phyloP scores from a whole-genome alignment of 768 basidiomycete genomes.

The Russula lepida region DNA sequence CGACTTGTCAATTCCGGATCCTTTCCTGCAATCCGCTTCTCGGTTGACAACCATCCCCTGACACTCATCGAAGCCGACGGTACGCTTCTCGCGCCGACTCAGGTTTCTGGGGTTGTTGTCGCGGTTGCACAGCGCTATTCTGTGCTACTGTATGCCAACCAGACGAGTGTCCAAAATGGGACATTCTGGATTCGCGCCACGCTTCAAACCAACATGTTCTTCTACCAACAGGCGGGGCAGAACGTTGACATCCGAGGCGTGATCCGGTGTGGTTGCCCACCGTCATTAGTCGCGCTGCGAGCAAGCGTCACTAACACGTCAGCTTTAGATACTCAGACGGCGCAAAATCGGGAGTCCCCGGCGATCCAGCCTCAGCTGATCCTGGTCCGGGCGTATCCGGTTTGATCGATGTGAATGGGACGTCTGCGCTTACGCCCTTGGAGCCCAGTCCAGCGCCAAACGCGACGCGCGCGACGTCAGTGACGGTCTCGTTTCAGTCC shows the following conservation, averaged over 20 bases:
- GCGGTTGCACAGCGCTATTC: constrained; percentile 44
- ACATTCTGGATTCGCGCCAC: constrained; percentile 35
- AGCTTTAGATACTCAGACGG: constrained; percentile 8
- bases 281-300: neutral
- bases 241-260: constrained; percentile 18
- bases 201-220: constrained; percentile 32
- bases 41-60: constrained; percentile 39
- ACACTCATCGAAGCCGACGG: constrained; percentile 44
- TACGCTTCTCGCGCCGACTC: constrained; percentile 32
- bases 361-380: constrained; percentile 7
- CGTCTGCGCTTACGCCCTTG: constrained; percentile 7
- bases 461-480: constrained; percentile 1
- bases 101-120: constrained; percentile 34
- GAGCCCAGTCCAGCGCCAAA: neutral
- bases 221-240: constrained; percentile 17
- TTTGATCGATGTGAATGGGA: constrained; percentile 1
- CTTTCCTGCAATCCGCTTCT: constrained; percentile 39
- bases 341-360: constrained; percentile 3
- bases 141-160: constrained; percentile 38
- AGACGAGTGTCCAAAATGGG: constrained; percentile 30
- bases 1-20: constrained; percentile 42
- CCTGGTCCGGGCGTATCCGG: constrained; percentile 10
- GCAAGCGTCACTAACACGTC: neutral
- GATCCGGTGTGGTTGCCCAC: neutral
- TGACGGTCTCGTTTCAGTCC: constrained; percentile 8